Base-by-base conservation (phyloP, 2,329 filamentous ascomycete species). In the Trichoderma sp. region DNA sequence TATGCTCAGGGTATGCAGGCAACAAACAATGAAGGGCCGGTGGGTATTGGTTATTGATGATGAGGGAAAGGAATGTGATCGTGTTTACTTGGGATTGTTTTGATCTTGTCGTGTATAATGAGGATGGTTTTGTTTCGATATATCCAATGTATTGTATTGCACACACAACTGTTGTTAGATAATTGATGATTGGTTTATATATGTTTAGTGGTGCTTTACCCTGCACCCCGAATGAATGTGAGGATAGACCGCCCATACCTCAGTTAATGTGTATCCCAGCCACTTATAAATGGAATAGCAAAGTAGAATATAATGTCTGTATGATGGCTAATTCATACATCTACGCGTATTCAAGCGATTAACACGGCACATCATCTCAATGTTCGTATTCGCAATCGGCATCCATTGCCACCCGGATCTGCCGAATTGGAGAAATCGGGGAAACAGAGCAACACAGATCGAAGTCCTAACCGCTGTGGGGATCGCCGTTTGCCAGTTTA, bases 1-100 rank as follows among this genome's bases (percentile, higher is more conserved):
- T 43, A 43, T n/a, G 69, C 55, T 43, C 53, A 17, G n/a, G 43
- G 53, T 8, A 62, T 71, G 55, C 65, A 53, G 32, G 69, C 62
- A 39, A 71, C 69, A n/a, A 71, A 71, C 32, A 71, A 66, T 34
- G n/a, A 30, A 2, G 69, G 69, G 3, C 69, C 69, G 2, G 69
- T 71, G 26, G 66, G 63, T 32, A 15, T 23, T 30, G 15, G 53
- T 8, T 71, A 70, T 55, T 59, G 34, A 26, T 34, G 6, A 15
- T 26, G 28, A 28, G 12, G 28, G 12, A 57, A 6, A 26, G 8
- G 8, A 32, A 17, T 32, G 20, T 13, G 64, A 67, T 43, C 32
- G 28, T 32, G 12, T 58, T 32, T 32, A 4, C 5, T 58, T 43
- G 15, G 15, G 36, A 1, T 50, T 47, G 17, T 9, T 47, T 47